A percentile compares a stretch with the other conserved stretches of the same genome.
Conservation (phyloP, 2,329 filamentous ascomycete species). For the Elsinoe ampelina region DNA sequence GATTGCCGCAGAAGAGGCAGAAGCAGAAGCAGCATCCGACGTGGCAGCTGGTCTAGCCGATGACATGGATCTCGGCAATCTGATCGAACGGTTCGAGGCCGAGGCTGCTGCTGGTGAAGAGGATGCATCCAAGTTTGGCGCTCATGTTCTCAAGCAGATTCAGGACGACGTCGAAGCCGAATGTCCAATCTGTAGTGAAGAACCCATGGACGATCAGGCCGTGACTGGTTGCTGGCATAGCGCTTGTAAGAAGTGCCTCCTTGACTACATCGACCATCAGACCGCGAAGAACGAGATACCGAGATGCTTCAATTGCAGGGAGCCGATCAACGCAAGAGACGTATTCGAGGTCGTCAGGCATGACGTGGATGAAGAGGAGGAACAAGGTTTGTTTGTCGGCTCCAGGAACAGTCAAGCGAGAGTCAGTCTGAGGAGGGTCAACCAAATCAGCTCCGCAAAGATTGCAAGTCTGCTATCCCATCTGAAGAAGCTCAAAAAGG, state of each 20-base stretch:
- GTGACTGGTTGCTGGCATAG: conserved; percentile 98
- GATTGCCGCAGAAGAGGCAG: conserved; percentile 78
- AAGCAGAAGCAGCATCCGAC: conserved; percentile 68
- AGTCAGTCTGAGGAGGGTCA: conserved; percentile 53
- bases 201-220: conserved; percentile 88
- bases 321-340: conserved; percentile 69
- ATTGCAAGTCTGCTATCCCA: conserved; percentile 70
- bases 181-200: conserved; percentile 89
- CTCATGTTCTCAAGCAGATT: conserved; percentile 82
- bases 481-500: conserved; percentile 58
- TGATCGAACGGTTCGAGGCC: conserved; percentile 76
- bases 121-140: conserved; percentile 65
- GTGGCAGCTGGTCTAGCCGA: conserved; percentile 74
- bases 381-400: conserved; percentile 14
- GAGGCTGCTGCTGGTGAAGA: conserved; percentile 45
- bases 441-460: conserved; percentile 73
- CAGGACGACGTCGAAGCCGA: conserved; percentile 80
- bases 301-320: conserved; percentile 84
- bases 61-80: conserved; percentile 85
- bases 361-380: conserved; percentile 43
- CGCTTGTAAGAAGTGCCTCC: conserved; percentile 86
- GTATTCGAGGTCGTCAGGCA: conserved; percentile 87
- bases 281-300: conserved; percentile 65
- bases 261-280: conserved; percentile 83
- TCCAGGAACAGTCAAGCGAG: conserved; percentile 26